Percentiles rank a stretch among this genome's conserved stretches.
Evolutionary conservation across 441 rosid species (phyloP).

Genomic region (Jatropha podagrica): DNA sequence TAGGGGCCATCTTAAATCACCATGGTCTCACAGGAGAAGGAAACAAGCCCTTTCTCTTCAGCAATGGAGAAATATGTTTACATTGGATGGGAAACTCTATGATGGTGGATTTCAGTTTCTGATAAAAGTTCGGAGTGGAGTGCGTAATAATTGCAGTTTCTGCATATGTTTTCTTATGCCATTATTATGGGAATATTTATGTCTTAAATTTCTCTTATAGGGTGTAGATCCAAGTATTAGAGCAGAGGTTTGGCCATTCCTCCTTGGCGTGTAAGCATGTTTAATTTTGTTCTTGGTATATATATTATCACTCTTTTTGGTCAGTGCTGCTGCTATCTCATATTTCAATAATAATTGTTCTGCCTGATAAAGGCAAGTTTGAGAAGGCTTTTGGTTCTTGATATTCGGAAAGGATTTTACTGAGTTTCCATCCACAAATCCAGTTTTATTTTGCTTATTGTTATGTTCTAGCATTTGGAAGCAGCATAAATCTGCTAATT

Average conservation of each 20-base stretch:
- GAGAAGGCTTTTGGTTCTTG: background rate
- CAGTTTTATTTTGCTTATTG: background rate
- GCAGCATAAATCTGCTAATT: background rate
- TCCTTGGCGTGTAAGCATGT: slow-evolving; percentile 87
- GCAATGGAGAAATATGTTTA: slow-evolving; percentile 77
- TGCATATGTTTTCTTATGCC: slow-evolving; percentile 10
- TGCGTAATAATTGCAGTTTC: slow-evolving; percentile 38
- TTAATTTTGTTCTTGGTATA: slow-evolving; percentile 9
- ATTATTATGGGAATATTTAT: slow-evolving; percentile 15
- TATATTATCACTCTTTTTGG: background rate
- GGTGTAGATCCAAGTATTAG: slow-evolving; percentile 90
- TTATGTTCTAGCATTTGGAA: background rate
- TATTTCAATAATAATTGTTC: background rate
- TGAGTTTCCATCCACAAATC: background rate
- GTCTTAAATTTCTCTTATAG: slow-evolving; percentile 38
- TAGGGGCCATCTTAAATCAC: slow-evolving; percentile 75
- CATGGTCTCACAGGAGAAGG: slow-evolving; percentile 88
- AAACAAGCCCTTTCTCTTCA: slow-evolving; percentile 65
- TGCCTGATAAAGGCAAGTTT: background rate
- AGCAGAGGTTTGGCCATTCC: slow-evolving; percentile 91
- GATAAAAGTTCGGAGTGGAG: slow-evolving; percentile 88
- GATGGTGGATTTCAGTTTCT: slow-evolving; percentile 80
- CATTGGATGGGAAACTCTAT: slow-evolving; percentile 70
- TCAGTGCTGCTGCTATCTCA: background rate
- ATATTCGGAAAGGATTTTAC: background rate